Evolutionary conservation across 2,329 filamentous ascomycete species (phyloP), one percentile per base, ranked within the genome.

Genomic region (Massarina eburnea): DNA sequence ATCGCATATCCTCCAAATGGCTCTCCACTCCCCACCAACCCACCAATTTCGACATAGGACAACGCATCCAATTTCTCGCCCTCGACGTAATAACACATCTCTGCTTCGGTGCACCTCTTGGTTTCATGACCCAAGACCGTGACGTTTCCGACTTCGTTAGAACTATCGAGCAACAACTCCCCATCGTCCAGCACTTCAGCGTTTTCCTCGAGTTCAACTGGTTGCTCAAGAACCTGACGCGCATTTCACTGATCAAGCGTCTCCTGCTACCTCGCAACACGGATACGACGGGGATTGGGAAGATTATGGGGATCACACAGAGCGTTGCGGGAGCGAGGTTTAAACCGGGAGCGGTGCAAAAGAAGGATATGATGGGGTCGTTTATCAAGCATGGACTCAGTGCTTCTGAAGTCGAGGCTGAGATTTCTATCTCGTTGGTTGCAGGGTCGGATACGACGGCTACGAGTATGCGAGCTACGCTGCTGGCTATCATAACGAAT

Each of bases 1-100:
- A 68, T 3, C 68, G 80, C 5, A 74, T 81, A 30, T 67, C 74
- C 43, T 56, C 51, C n/a, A 76, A 75, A 47, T 81, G 76, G 22
- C 8, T 63, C 1, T 60, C 54, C 1, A 51, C 42, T 0, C 9
- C 39, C 1, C 26, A 46, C 15, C 59, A 70, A 3, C 68, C 73
- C 3, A 70, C 57, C 0, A 54, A 66, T 1, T 58, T 64, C 42
- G 77, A 81, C 41, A 61, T 76, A 43, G 74, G 66, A 2, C 61
- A 64, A 3, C 76, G 77, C 45, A 64, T 71, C 2, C 75, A 79
- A 27, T 82, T 70, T 60, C 76, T 81, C 41, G 50, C 49, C 21
- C 35, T 52, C 24, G 49, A 55, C 15, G 42, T 50, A 8, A 55
- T 50, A 26, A 50, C 41, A 4, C 27, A 35, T 20, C 42, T 52